phyloP scores from a whole-genome alignment of 164 flowering plant genomes.

The Dillenia turbinata region DNA sequence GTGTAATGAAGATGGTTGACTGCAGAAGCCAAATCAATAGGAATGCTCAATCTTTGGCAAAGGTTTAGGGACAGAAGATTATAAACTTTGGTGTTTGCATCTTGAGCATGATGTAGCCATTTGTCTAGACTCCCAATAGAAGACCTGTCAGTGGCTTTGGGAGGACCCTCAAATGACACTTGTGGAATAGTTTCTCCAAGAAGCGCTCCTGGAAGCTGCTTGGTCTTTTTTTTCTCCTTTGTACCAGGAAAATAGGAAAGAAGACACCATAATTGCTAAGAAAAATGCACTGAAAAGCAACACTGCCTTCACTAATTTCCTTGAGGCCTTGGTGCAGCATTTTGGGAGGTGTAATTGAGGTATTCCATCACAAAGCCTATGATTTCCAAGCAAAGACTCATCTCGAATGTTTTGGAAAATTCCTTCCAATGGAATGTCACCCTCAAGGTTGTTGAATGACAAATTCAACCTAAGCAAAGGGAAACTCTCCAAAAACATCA shows the following conservation, averaged over 20 bases:
- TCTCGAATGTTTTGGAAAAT: neutral
- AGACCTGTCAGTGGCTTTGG: conserved; percentile 7
- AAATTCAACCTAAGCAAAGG: conserved; percentile 7
- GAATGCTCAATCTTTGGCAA: conserved; percentile 15
- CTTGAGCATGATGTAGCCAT: conserved; percentile 12
- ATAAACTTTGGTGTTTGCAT: neutral
- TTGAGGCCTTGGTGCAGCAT: neutral
- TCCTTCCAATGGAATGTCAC: conserved; percentile 12
- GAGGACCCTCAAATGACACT: conserved; percentile 1
- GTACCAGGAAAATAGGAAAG: neutral
- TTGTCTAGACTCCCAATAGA: conserved; percentile 19
- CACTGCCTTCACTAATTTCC: neutral
- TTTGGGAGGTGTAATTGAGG: neutral
- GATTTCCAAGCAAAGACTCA: neutral
- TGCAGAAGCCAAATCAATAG: conserved; percentile 25
- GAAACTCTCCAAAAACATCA: neutral
- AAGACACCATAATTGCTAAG: neutral
- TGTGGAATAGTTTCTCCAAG: neutral
- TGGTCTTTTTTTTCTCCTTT: neutral
- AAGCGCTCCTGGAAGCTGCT: neutral
- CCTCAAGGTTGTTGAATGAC: conserved; percentile 10
- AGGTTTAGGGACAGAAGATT: neutral
- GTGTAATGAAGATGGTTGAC: conserved; percentile 22
- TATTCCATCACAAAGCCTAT: too few species aligned
- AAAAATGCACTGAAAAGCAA: neutral